phyloP scores from a whole-genome alignment of 23 red algal species.

The Gracilariopsis chorda region DNA sequence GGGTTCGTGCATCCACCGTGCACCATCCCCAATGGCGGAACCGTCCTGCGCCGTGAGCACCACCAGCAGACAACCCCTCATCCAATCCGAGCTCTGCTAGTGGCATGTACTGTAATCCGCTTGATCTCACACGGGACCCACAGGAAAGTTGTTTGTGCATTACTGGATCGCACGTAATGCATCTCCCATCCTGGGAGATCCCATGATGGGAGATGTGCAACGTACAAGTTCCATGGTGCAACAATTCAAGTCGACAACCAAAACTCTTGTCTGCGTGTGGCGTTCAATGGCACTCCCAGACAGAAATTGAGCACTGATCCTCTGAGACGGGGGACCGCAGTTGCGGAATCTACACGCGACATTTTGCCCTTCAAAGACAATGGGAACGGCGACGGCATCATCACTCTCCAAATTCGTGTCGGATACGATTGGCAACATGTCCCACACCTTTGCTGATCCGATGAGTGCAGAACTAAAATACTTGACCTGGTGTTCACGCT shows the following conservation, averaged over 20 bases:
- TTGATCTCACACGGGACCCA: slow-evolving; percentile 83
- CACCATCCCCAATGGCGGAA: no score
- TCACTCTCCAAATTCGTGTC: slow-evolving; percentile 61
- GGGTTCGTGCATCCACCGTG: no score
- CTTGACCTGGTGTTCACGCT: background rate
- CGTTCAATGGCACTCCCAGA: slow-evolving; percentile 28
- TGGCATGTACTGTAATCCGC: no score
- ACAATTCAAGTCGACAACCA: slow-evolving; percentile 20
- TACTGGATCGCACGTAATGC: slow-evolving; percentile 54
- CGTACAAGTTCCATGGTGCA: no score
- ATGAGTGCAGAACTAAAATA: background rate
- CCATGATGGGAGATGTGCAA: no score
- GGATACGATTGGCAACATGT: slow-evolving; percentile 63
- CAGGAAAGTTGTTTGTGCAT: slow-evolving; percentile 58
- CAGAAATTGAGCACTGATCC: background rate
- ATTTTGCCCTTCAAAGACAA: slow-evolving; percentile 27
- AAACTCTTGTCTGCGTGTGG: slow-evolving; percentile 70
- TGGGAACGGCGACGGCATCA: slow-evolving; percentile 3
- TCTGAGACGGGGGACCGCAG: slow-evolving; percentile 58
- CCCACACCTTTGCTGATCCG: slow-evolving; percentile 46
- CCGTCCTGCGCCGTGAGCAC: no score
- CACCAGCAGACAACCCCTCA: no score
- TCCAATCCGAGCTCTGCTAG: no score
- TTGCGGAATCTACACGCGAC: slow-evolving; percentile 58
- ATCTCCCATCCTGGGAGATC: no score